Base-by-base conservation (phyloP, 1,284 basidiomycete genomes). In the Puccinia coronata region DNA sequence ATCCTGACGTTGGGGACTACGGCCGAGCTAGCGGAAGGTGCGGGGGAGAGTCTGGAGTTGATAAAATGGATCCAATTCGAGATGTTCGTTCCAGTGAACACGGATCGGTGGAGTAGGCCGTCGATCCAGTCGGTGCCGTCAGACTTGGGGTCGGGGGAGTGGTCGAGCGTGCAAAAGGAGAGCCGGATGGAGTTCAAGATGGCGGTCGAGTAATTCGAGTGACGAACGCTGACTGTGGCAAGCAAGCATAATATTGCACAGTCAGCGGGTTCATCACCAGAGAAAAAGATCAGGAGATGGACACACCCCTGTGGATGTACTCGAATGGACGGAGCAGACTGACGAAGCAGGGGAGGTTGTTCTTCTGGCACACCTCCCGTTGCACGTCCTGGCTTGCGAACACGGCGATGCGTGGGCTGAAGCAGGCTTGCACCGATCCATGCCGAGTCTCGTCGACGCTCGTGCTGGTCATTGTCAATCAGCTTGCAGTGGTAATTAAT, bases 251-350 rank as follows among this genome's bases (percentile, higher is more conserved):
- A n/a, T n/a, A n/a, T n/a, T n/a, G n/a, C n/a, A n/a, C n/a, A n/a
- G n/a, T n/a, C n/a, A n/a, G n/a, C n/a, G n/a, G n/a, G n/a, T n/a
- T n/a, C n/a, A n/a, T n/a, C n/a, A n/a, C n/a, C n/a, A n/a, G n/a
- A n/a, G n/a, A n/a, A n/a, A n/a, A n/a, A n/a, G n/a, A n/a, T n/a
- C n/a, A n/a, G n/a, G n/a, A 53, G 71, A 76, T 69, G 23, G 28
- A 63, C 69, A 55, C 36, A 78, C 80, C 73, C 49, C 63, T 47
- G 20, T 59, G 39, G 20, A 80, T 73, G 11, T 34, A 63, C 16
- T 83, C 77, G 76, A 82, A 84, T 41, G 83, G 83, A 51, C 80
- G 81, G 5, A 84, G 65, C 31, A 84, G 79, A 53, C 57, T 65
- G 39, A 81, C 83, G 67, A 84, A 72, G 73, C 81, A 72, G 34